These are phyloP conservation scores for Aspergillus sojae DNA, from an alignment of 2,329 filamentous ascomycete genomes.

Conservation along the genomic window DNA sequence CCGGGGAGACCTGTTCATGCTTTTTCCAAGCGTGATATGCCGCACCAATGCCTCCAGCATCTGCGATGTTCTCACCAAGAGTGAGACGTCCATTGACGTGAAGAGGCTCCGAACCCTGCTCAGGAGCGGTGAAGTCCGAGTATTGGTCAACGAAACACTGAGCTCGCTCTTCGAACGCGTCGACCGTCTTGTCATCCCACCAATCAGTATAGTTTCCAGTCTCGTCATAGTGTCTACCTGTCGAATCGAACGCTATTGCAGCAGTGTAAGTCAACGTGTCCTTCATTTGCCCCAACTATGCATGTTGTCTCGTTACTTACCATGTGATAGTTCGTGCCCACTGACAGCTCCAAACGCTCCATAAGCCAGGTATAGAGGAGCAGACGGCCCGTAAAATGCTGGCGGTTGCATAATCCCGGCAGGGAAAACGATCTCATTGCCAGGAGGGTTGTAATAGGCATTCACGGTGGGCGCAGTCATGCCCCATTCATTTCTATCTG, in stretches of 20 bases:
- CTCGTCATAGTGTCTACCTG: constrained; percentile 65
- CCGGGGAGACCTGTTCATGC: constrained; percentile 55
- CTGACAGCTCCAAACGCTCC: constrained; percentile 69
- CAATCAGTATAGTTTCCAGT: constrained; percentile 67
- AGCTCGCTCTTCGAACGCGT: constrained; percentile 60
- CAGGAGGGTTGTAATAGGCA: constrained; percentile 65
- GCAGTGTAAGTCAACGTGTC: constrained; percentile 8
- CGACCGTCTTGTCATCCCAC: constrained; percentile 65
- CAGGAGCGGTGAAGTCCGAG: constrained; percentile 60
- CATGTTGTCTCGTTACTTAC: constrained; percentile 26
- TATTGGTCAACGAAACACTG: constrained; percentile 73
- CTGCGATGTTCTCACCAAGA: constrained; percentile 71
- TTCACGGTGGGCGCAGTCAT: constrained; percentile 66
- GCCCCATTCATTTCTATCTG: constrained; percentile 62
- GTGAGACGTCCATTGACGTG: constrained; percentile 67
- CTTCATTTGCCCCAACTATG: neutral
- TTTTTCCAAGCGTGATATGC: constrained; percentile 68
- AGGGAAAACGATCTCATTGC: constrained; percentile 71
- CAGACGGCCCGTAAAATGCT: constrained; percentile 60
- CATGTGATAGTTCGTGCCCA: constrained; percentile 70
- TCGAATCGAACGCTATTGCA: constrained; percentile 63
- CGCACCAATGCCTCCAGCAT: constrained; percentile 67
- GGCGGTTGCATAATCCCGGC: constrained; percentile 72
- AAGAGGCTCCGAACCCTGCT: constrained; percentile 58
- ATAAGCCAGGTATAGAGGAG: constrained; percentile 68